phyloP scores from a whole-genome alignment of 495 filamentous ascomycete species.

The Xylaria flabelliformis region DNA sequence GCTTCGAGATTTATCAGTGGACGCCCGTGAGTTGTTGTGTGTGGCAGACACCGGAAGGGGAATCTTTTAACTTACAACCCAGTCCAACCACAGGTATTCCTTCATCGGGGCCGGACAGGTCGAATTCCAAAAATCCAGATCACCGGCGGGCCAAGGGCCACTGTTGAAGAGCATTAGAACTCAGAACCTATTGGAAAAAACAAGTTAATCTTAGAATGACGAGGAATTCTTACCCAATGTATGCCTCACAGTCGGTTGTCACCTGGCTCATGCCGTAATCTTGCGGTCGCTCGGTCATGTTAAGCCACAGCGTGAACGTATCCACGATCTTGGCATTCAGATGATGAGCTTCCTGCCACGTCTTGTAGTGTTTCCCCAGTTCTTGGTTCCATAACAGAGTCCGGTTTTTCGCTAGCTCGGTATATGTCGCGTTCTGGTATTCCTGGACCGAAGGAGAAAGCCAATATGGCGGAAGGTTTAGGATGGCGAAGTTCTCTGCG shows the following conservation, averaged over 20 bases:
- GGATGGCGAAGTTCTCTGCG: conserved; percentile 23
- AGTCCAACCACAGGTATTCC: conserved; percentile 20
- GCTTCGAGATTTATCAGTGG: background rate
- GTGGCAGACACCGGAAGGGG: background rate
- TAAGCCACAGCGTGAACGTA: conserved; percentile 21
- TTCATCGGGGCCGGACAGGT: conserved; percentile 23
- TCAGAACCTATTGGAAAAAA: background rate
- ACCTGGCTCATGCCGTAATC: conserved; percentile 24
- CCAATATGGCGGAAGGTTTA: conserved; percentile 21
- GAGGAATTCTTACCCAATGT: conserved; percentile 9
- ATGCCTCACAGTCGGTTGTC: conserved; percentile 15
- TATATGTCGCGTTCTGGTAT: conserved; percentile 16
- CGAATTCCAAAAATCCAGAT: conserved; percentile 22
- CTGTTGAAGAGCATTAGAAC: conserved; percentile 2
- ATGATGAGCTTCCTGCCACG: background rate
- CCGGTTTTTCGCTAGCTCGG: conserved; percentile 4
- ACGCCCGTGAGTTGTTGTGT: background rate
- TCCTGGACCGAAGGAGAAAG: conserved; percentile 17
- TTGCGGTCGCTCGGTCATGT: conserved; percentile 3
- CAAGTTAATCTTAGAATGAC: background rate
- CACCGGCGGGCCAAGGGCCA: conserved; percentile 11
- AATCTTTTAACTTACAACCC: conserved; percentile 11
- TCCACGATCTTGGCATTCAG: conserved; percentile 14
- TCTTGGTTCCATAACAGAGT: conserved; percentile 11
- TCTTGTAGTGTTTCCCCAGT: background rate